These are phyloP conservation scores for Penicillium sp. DNA, from an alignment of 2,329 filamentous ascomycete species.

Conservation along the genomic window DNA sequence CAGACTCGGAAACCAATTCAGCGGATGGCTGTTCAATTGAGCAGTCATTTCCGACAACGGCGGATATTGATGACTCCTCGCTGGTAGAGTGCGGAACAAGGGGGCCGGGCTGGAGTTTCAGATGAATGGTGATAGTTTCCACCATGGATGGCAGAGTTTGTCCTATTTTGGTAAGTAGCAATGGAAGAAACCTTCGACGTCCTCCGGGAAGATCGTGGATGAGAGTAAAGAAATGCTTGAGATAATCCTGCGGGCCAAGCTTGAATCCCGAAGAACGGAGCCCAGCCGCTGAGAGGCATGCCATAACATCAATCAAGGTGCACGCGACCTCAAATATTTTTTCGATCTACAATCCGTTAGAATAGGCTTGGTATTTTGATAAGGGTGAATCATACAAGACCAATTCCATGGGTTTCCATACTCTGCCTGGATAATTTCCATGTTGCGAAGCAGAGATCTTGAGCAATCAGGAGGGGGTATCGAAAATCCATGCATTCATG, in stretches of 20 bases:
- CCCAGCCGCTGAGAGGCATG: conserved; percentile 61
- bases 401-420: conserved; percentile 73
- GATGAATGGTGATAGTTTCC: conserved; percentile 19
- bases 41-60: neutral
- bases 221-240: conserved; percentile 67
- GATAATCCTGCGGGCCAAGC: conserved; percentile 69
- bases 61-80: neutral
- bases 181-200: conserved; percentile 72
- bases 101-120: conserved; percentile 15
- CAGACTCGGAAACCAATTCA: neutral
- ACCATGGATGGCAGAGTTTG: conserved; percentile 61
- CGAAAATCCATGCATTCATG: conserved; percentile 63
- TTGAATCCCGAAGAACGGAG: conserved; percentile 62
- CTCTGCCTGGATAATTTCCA: conserved; percentile 69
- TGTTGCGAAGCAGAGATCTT: conserved; percentile 64
- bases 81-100: neutral
- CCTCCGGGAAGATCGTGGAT: conserved; percentile 71
- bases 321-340: conserved; percentile 77
- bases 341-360: conserved; percentile 57
- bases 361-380: neutral
- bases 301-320: conserved; percentile 71
- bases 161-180: conserved; percentile 73
- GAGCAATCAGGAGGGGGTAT: conserved; percentile 63
- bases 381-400: conserved; percentile 55
- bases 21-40: neutral